Conservation (phyloP, 1,284 basidiomycete genomes). For the Ganoderma meredithae region DNA sequence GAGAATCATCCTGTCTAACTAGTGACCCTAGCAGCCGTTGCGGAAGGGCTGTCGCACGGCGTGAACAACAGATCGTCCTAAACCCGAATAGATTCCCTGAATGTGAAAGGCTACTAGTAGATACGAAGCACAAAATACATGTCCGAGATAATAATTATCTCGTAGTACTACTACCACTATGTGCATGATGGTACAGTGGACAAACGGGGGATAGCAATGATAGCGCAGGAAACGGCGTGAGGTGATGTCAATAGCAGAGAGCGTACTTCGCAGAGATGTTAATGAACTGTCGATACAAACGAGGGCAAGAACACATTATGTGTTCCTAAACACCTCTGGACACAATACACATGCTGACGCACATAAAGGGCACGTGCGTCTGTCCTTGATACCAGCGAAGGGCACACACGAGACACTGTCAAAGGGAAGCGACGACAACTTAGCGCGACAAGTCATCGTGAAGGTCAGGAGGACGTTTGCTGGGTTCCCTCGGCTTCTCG, state of each 20-base stretch:
- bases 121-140: background rate
- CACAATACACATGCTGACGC: background rate
- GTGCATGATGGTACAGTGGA: background rate
- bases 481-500: background rate
- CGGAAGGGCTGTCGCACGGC: background rate
- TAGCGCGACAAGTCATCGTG: constrained; percentile 11
- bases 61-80: background rate
- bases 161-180: background rate
- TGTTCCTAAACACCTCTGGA: background rate
- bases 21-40: background rate
- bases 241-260: background rate
- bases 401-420: background rate
- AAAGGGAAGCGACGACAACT: background rate
- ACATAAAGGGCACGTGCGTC: background rate
- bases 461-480: constrained; percentile 12
- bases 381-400: background rate
- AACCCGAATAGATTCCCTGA: background rate
- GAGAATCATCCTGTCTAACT: background rate
- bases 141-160: background rate
- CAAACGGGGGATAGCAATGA: background rate
- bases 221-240: background rate
- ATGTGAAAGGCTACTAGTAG: too few species aligned
- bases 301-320: background rate
- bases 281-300: background rate
- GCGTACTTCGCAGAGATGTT: background rate